Base-by-base conservation (phyloP, 1,284 basidiomycete species). In the Ustilago trichophora region DNA sequence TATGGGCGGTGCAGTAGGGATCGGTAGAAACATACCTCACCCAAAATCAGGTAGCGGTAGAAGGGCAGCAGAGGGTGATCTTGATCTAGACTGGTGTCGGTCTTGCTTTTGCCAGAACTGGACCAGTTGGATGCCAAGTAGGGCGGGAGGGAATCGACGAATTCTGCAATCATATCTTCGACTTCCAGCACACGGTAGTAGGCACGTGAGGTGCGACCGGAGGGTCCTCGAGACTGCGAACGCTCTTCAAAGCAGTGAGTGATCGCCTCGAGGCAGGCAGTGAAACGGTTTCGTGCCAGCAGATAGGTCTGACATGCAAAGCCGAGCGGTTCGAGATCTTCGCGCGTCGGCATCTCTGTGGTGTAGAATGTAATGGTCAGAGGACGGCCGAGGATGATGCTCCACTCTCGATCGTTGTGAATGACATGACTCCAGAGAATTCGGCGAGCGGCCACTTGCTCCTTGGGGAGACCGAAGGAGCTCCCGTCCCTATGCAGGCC, bases 401-500 rank as follows among this genome's bases (percentile, higher is more conserved):
- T 58, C 68, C 68, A 71, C 22, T 71, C 68, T 18, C 68, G 57
- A 31, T 71, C 68, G 36, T 66, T 71, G 47, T 71, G 68, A 10
- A 71, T 59, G n/a, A 71, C 68, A 31, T 71, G 68, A 26, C 53
- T 62, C 68, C 68, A 71, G 5, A 71, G 42, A 18, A 65, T 66
- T 22, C 63, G 38, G 19, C 68, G 18, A 3, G 57, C 57, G 5
- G 68, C 56, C 15, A 70, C 62, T 22, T 70, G 60, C 43, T 70
- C 68, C 44, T 63, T 71, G 18, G 68, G 57, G 36, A 71, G 21
- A 10, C 63, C 55, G 13, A 71, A 65, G n/a, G 60, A 65, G 41
- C 56, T 65, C 9, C 60, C 67, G 25, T 70, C 60, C 8, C 68
- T 36, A 31, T 71, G 68, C 16, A 71, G 51, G 5, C 68, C 68